Evolutionary conservation across 495 filamentous ascomycete genomes (phyloP).

Genomic region (Neurospora sp.): DNA sequence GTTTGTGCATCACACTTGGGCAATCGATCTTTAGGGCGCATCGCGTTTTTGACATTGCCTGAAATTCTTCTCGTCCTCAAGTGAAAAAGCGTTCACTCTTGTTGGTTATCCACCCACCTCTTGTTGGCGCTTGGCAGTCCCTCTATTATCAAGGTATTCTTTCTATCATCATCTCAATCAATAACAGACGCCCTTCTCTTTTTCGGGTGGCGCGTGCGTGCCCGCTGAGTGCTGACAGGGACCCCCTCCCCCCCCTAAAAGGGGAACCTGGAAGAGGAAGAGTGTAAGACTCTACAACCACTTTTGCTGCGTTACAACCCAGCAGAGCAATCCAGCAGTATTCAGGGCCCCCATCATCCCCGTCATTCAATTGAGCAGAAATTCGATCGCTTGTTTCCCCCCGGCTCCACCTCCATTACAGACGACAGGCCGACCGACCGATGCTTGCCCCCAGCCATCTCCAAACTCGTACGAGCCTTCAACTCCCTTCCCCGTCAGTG

Average conservation of each 20-base stretch:
- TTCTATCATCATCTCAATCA: not conserved
- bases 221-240: not conserved
- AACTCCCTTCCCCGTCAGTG: slow-evolving; percentile 17
- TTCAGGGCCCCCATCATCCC: not conserved
- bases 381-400: slow-evolving; percentile 15
- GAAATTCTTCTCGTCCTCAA: not conserved
- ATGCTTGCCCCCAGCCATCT: slow-evolving; percentile 31
- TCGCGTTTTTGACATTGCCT: not conserved
- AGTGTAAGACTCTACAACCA: not conserved
- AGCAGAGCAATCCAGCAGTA: not conserved
- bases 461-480: slow-evolving; percentile 16
- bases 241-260: not conserved
- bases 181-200: not conserved
- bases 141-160: not conserved
- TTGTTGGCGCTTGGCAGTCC: not conserved
- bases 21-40: not conserved
- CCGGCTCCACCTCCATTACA: slow-evolving; percentile 15
- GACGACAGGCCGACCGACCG: slow-evolving; percentile 5
- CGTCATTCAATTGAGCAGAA: slow-evolving; percentile 15
- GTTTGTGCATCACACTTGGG: not conserved
- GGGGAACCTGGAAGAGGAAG: not conserved
- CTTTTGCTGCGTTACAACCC: not conserved
- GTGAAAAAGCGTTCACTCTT: not conserved
- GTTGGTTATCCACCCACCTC: not conserved
- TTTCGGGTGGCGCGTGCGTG: not conserved